phyloP scores from a whole-genome alignment of 1,284 basidiomycete species.

The Mrakiaceae sp. region DNA sequence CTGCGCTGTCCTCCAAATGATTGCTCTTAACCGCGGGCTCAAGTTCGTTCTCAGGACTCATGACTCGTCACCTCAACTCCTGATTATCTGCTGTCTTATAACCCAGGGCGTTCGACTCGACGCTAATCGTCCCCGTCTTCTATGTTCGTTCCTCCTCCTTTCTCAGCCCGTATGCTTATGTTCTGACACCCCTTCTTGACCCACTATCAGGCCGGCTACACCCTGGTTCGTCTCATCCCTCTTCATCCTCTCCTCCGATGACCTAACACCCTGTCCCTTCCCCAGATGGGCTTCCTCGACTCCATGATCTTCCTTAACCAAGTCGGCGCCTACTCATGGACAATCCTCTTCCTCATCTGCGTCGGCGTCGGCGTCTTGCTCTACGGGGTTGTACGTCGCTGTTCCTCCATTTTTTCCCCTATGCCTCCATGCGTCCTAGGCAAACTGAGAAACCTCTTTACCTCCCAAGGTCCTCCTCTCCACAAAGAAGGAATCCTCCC shows the following conservation, averaged over 20 bases:
- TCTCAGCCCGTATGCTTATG: too few species aligned
- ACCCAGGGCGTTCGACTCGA: slow-evolving; percentile 39
- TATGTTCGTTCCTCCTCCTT: slow-evolving; percentile 38
- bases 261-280: background rate
- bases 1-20: slow-evolving; percentile 78
- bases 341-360: slow-evolving; percentile 77
- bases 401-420: background rate
- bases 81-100: background rate
- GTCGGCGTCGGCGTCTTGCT: slow-evolving; percentile 72
- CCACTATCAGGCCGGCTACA: slow-evolving; percentile 5
- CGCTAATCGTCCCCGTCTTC: slow-evolving; percentile 60
- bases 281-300: slow-evolving; percentile 45
- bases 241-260: background rate
- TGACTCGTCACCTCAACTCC: background rate
- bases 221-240: slow-evolving; percentile 4
- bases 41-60: slow-evolving; percentile 31
- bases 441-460: background rate
- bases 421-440: too few species aligned
- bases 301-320: slow-evolving; percentile 68
- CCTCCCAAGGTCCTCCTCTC: slow-evolving; percentile 4
- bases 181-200: background rate
- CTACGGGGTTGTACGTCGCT: slow-evolving; percentile 54
- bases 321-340: slow-evolving; percentile 66
- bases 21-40: slow-evolving; percentile 76
- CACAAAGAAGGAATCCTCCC: slow-evolving; percentile 3